A percentile compares a stretch with the other conserved stretches of the same genome.
Evolutionary conservation across 371 early-diverging fungal genomes (phyloP).

Genomic region (Lichtheimia hyalospora): DNA sequence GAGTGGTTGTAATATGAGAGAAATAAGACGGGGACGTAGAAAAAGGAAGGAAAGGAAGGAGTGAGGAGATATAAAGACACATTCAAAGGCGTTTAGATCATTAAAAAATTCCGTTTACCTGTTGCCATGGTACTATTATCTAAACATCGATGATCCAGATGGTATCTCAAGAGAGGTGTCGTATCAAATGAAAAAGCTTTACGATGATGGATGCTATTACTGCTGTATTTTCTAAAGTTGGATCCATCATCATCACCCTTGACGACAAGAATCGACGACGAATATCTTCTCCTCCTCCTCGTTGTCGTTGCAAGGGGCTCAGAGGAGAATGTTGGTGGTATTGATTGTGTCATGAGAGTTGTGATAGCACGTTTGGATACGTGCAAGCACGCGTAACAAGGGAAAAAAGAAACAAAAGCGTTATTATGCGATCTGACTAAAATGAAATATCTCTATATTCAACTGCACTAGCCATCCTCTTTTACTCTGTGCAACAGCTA

Average conservation of each 20-base stretch:
- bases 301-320: not conserved
- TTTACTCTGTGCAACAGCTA: not conserved
- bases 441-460: too few species aligned
- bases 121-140: not conserved
- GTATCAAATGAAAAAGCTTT: constrained; percentile 16
- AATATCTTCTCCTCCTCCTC: constrained; percentile 4
- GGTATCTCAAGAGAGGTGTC: constrained; percentile 3
- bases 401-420: too few species aligned
- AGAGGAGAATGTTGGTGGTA: not conserved
- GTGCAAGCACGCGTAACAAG: constrained; percentile 1
- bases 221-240: not conserved
- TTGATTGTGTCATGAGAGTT: not conserved
- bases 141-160: not conserved
- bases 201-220: constrained; percentile 1
- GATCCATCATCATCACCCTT: not conserved
- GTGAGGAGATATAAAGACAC: constrained; percentile 1
- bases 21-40: not conserved
- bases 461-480: not conserved
- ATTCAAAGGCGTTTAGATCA: constrained; percentile 1
- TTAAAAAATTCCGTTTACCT: not conserved
- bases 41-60: constrained; percentile 1
- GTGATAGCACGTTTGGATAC: not conserved
- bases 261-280: not conserved
- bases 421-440: too few species aligned
- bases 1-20: not conserved